Conservation (phyloP, 2,329 filamentous ascomycete species). For the Colletotrichum liriopes region DNA sequence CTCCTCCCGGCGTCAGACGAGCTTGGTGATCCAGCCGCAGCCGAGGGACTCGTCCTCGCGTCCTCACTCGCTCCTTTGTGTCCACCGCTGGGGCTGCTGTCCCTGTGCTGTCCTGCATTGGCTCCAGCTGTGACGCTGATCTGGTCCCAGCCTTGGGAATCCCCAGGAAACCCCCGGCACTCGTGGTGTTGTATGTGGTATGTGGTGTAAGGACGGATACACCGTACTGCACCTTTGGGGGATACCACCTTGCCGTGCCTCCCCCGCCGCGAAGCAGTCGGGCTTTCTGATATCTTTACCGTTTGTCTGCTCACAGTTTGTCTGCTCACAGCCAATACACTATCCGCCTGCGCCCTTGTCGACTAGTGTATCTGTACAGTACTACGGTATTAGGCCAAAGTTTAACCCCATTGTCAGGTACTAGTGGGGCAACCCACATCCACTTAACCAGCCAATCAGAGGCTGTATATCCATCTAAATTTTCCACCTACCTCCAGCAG, state of each 20-base stretch:
- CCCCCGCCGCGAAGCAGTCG: not conserved
- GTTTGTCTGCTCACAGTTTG: not conserved
- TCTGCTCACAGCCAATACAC: not conserved
- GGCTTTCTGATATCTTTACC: not conserved
- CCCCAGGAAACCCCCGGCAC: not conserved
- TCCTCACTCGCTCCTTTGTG: not conserved
- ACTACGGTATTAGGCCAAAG: no score
- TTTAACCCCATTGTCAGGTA: no score
- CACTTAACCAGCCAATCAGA: no score
- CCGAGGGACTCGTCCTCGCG: not conserved
- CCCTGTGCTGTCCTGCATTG: not conserved
- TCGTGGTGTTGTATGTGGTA: no score
- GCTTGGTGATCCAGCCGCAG: slow-evolving; percentile 6
- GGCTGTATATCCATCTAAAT: no score
- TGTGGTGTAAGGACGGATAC: no score
- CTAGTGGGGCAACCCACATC: no score
- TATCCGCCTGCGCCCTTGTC: not conserved
- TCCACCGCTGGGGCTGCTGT: not conserved
- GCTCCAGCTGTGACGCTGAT: not conserved
- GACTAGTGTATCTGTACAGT: not conserved
- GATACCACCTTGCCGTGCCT: not conserved
- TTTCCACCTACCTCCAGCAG: no score
- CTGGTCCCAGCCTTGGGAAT: not conserved
- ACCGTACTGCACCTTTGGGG: no score
- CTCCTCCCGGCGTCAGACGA: not conserved